Base-by-base conservation (phyloP, 2,329 filamentous ascomycete genomes). In the Thelonectria blattea region DNA sequence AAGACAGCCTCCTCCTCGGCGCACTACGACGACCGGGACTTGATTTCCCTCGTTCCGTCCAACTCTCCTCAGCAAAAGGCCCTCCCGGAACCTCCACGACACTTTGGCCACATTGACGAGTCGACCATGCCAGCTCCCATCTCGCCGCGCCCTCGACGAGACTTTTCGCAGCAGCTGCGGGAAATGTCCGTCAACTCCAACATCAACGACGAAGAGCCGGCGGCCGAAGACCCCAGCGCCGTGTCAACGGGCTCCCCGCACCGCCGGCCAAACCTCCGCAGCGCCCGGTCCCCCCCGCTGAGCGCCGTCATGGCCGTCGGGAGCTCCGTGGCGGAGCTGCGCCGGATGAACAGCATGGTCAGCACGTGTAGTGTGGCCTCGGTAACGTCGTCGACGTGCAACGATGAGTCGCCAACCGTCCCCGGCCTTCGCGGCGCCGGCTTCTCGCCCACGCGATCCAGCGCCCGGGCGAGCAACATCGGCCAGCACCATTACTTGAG, bases 331-430 rank as follows among this genome's bases (percentile, higher is more conserved):
- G 78, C 79, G 17, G 80, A 85, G 70, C 79, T 87, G 57, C 79
- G 84, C 10, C 78, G 83, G 52, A 86, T 86, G 83, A 86, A 87
- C 74, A 85, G 81, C 71, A 73, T 80, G 54, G 68, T 83, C 46
- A 83, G 79, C 66, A 75, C 78, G 2, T 75, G 77, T 56, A 82
- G 80, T 73, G 71, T 72, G 17, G 74, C 75, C 1, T 79, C 80
- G 1, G 66, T 76, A 45, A 67, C 68, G 1, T 78, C 73, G 8
- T 67, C 69, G 14, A n/a, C 57, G 58, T 39, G 62, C 32, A 64
- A 54, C 48, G 75, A 74, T 10, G 73, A 75, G 10, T 80, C 78
- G 42, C 76, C 78, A 2, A 79, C 77, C 9, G 64, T 81, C 17
- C 75, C 78, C 0, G 70, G 65, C 0, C 69, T 80, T 15, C 65